A percentile compares a stretch with the other conserved stretches of the same genome.
Conservation (phyloP, 305 asterid species). For the Fraxinus greggii region DNA sequence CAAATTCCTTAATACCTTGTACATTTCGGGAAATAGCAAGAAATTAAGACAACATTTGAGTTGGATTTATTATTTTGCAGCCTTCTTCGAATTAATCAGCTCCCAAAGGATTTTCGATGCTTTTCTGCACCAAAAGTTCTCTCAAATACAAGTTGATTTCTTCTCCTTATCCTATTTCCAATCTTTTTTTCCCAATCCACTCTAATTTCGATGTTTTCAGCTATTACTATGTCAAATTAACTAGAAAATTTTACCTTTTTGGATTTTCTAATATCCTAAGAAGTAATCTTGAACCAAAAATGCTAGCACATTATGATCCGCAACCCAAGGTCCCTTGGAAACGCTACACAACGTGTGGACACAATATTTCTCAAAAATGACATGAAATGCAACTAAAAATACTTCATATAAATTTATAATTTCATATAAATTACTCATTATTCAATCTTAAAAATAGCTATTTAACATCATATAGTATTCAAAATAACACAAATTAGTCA, state of each 20-base stretch:
- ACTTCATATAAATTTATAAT: background rate
- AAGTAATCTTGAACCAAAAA: background rate
- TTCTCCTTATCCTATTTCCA: background rate
- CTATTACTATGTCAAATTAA: background rate
- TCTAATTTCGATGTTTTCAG: background rate
- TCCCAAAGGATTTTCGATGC: background rate
- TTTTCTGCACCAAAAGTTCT: background rate
- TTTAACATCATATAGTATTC: background rate
- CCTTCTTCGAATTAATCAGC: background rate
- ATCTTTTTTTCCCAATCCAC: background rate
- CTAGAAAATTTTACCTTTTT: background rate
- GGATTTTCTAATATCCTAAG: conserved; percentile 5
- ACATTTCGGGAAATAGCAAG: background rate
- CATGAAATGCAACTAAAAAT: background rate
- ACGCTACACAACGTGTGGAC: background rate
- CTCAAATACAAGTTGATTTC: background rate
- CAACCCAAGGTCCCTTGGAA: background rate
- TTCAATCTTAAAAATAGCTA: background rate
- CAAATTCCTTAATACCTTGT: background rate
- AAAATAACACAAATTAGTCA: background rate
- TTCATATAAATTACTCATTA: background rate
- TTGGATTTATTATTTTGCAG: background rate
- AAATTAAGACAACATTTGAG: background rate
- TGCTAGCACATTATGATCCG: background rate
- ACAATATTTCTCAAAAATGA: background rate